Percentiles rank a stretch among this genome's conserved stretches.
These are phyloP conservation scores for Puccinia horiana DNA, from an alignment of 1,284 basidiomycete genomes.

Conservation along the genomic window DNA sequence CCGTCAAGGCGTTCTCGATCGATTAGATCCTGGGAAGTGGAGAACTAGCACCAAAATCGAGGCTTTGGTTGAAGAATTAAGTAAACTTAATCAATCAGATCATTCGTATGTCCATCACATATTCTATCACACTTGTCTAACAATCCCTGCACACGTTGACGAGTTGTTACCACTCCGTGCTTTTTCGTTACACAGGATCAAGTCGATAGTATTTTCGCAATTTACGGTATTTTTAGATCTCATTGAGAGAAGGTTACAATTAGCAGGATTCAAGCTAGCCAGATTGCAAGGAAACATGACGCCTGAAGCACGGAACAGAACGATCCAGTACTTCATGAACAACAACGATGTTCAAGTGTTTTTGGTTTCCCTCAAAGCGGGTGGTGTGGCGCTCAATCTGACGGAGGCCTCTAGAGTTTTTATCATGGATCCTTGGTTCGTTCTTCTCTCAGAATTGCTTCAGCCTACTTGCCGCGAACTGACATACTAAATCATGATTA, in stretches of 20 bases:
- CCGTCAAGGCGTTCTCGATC: slow-evolving; percentile 88
- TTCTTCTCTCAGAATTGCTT: neutral
- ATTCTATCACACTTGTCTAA: neutral
- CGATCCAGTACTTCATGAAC: slow-evolving; percentile 63
- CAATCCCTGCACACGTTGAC: neutral
- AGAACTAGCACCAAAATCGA: slow-evolving; percentile 96
- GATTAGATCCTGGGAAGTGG: slow-evolving; percentile 85
- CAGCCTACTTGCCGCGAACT: neutral
- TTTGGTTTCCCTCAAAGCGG: slow-evolving; percentile 89
- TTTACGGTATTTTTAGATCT: slow-evolving; percentile 82
- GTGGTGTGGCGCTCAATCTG: slow-evolving; percentile 89
- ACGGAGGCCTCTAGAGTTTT: slow-evolving; percentile 77
- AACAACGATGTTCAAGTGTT: slow-evolving; percentile 87
- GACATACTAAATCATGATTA: neutral
- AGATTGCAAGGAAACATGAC: slow-evolving; percentile 96
- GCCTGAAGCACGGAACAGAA: slow-evolving; percentile 89
- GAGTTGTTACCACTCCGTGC: neutral
- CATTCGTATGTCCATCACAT: slow-evolving; percentile 31
- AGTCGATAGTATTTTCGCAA: slow-evolving; percentile 94
- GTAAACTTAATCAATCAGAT: slow-evolving; percentile 48
- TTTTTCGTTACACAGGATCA: slow-evolving; percentile 76
- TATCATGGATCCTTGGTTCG: slow-evolving; percentile 60
- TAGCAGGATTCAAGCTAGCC: slow-evolving; percentile 82
- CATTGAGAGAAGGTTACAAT: slow-evolving; percentile 87
- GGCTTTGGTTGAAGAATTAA: slow-evolving; percentile 65